A percentile compares a stretch with the other conserved stretches of the same genome.
Conservation (phyloP, 1,284 basidiomycete species). For the Fistulinella cinereoalba region DNA sequence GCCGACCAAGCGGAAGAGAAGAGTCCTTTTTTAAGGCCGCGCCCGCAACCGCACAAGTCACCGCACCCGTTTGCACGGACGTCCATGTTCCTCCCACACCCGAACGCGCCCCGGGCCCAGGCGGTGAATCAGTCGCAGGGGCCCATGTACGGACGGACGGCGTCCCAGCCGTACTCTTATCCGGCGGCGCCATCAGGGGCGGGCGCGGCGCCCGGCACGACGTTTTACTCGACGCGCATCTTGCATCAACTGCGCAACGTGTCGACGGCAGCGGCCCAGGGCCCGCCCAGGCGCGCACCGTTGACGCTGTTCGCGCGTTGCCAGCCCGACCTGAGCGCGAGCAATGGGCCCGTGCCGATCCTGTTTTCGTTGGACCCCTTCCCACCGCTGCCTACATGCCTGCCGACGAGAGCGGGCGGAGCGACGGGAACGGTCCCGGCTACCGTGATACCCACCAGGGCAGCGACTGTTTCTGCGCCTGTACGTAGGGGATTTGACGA, state of each 20-base stretch:
- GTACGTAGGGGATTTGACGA: conserved; percentile 16
- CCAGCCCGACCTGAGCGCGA: conserved; percentile 48
- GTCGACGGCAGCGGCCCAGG: conserved; percentile 11
- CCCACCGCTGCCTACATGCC: conserved; percentile 29
- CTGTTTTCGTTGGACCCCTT: conserved; percentile 61
- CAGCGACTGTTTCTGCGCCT: conserved; percentile 34
- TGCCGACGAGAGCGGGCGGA: neutral
- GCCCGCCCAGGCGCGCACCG: conserved; percentile 26
- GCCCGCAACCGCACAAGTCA: conserved; percentile 15
- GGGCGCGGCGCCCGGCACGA: conserved; percentile 24
- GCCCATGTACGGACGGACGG: conserved; percentile 57
- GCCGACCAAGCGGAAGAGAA: conserved; percentile 9
- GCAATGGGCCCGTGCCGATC: conserved; percentile 64
- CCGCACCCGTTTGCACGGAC: conserved; percentile 38
- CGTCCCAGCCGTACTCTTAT: conserved; percentile 17
- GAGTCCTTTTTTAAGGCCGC: conserved; percentile 27
- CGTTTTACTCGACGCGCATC: conserved; percentile 26
- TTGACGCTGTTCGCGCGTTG: conserved; percentile 65
- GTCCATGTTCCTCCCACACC: conserved; percentile 67
- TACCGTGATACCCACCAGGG: conserved; percentile 21
- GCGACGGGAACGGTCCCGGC: neutral
- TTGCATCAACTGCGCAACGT: conserved; percentile 29
- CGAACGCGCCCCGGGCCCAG: conserved; percentile 71
- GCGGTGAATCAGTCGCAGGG: conserved; percentile 39
- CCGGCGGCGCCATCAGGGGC: conserved; percentile 3